Evolutionary conservation across 148 eudicot species (phyloP).

Genomic region (Diospyros kaki): DNA sequence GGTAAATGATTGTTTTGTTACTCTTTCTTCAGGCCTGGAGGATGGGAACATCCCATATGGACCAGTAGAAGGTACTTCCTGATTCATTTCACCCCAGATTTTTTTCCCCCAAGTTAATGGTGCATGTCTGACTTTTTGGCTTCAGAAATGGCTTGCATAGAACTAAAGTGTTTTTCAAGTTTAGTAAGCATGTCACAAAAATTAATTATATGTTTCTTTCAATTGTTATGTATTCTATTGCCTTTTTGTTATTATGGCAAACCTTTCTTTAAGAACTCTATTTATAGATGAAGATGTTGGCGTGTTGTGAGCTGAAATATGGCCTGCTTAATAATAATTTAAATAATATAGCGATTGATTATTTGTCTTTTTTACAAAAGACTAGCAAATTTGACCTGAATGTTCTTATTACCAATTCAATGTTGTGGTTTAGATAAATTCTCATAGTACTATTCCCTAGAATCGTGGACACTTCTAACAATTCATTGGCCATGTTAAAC

Average conservation of each 20-base stretch:
- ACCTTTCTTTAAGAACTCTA: no score
- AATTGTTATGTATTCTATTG: no score
- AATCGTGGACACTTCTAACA: no score
- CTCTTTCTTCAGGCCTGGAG: slow-evolving; percentile 45
- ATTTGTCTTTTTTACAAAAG: not conserved
- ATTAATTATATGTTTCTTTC: no score
- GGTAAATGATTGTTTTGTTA: not conserved
- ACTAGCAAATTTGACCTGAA: not conserved
- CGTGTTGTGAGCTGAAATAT: not conserved
- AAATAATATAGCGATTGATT: not conserved
- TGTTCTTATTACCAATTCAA: not conserved
- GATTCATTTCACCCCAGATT: not conserved
- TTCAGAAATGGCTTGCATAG: not conserved
- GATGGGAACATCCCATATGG: slow-evolving; percentile 69
- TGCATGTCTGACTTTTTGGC: not conserved
- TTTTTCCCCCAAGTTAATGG: not conserved
- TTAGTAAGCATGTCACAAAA: no score
- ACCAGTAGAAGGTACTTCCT: slow-evolving; percentile 55
- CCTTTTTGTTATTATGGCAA: no score
- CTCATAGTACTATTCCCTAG: not conserved
- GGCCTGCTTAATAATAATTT: not conserved
- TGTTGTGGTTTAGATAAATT: not conserved
- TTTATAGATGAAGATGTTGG: no score
- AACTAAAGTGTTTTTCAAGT: not conserved
- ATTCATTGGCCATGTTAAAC: no score